Percentiles rank a stretch among this genome's conserved stretches.
These are phyloP conservation scores for Alternaria alternata DNA, from an alignment of 2,329 filamentous ascomycete genomes.

Conservation along the genomic window DNA sequence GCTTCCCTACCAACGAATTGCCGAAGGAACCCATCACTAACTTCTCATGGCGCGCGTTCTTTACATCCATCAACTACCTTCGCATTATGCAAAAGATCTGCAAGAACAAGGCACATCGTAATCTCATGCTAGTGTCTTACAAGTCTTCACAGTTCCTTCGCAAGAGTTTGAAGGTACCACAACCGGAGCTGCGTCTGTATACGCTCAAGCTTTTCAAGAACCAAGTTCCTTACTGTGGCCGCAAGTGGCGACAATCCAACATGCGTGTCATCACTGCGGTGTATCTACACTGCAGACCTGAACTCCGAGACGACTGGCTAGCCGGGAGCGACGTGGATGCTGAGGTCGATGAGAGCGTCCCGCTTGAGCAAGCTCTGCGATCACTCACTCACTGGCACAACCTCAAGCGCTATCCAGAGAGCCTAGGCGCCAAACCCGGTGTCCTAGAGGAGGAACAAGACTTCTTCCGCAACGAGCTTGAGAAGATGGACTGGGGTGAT, in stretches of 20 bases:
- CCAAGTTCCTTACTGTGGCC: slow-evolving; percentile 95
- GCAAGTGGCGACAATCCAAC: slow-evolving; percentile 97
- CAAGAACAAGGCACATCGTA: slow-evolving; percentile 93
- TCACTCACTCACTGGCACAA: slow-evolving; percentile 96
- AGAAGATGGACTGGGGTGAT: slow-evolving; percentile 58
- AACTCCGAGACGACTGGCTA: slow-evolving; percentile 94
- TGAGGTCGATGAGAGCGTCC: slow-evolving; percentile 91
- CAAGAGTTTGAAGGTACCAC: slow-evolving; percentile 89
- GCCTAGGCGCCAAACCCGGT: slow-evolving; percentile 65
- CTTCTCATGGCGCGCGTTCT: slow-evolving; percentile 94
- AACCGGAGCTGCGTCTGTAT: slow-evolving; percentile 86
- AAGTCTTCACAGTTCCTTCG: slow-evolving; percentile 92
- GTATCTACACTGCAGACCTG: slow-evolving; percentile 90
- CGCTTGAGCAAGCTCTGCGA: slow-evolving; percentile 87
- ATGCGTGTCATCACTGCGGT: slow-evolving; percentile 99
- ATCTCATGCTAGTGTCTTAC: slow-evolving; percentile 92
- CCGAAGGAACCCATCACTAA: slow-evolving; percentile 82
- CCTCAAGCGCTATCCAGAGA: slow-evolving; percentile 79
- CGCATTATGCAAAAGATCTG: slow-evolving; percentile 98
- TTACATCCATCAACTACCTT: slow-evolving; percentile 92
- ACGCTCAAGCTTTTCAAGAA: slow-evolving; percentile 98
- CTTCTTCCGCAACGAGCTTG: slow-evolving; percentile 59
- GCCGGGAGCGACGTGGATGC: slow-evolving; percentile 89
- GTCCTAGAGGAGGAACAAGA: slow-evolving; percentile 56
- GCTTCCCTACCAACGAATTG: slow-evolving; percentile 75